Percentiles rank a stretch among this genome's conserved stretches.
Conservation (phyloP, 2,329 filamentous ascomycete genomes). For the Cladophialophora bantiana region DNA sequence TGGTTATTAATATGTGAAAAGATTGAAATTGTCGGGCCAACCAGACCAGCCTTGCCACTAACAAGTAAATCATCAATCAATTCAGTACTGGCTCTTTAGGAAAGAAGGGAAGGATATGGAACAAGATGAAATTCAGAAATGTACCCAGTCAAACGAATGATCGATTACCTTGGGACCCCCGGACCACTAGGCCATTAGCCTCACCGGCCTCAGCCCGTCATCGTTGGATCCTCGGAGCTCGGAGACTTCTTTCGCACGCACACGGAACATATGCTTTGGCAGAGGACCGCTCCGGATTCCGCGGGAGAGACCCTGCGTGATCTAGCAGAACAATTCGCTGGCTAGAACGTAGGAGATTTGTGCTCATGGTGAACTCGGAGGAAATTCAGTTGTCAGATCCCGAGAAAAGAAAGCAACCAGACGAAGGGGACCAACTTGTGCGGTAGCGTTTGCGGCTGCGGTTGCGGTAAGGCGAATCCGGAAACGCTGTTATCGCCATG, state of each 20-base stretch:
- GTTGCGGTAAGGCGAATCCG: not conserved
- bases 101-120: no score
- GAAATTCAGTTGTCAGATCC: not conserved
- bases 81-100: no score
- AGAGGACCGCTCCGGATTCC: not conserved
- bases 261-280: no score
- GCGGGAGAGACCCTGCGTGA: not conserved
- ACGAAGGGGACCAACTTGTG: not conserved
- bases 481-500: not conserved
- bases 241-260: no score
- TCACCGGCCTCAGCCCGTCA: no score
- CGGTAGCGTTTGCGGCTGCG: no score
- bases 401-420: not conserved
- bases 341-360: no score
- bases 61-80: not conserved
- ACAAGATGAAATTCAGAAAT: not conserved
- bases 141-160: not conserved
- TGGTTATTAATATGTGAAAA: no score
- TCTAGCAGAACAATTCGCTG: not conserved
- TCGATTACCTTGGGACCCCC: no score
- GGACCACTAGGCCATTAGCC: not conserved
- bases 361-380: not conserved
- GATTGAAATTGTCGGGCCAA: not conserved
- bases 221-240: no score
- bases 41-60: not conserved